Evolutionary conservation across 2,329 filamentous ascomycete genomes (phyloP).

Genomic region (Cladophialophora immunda): DNA sequence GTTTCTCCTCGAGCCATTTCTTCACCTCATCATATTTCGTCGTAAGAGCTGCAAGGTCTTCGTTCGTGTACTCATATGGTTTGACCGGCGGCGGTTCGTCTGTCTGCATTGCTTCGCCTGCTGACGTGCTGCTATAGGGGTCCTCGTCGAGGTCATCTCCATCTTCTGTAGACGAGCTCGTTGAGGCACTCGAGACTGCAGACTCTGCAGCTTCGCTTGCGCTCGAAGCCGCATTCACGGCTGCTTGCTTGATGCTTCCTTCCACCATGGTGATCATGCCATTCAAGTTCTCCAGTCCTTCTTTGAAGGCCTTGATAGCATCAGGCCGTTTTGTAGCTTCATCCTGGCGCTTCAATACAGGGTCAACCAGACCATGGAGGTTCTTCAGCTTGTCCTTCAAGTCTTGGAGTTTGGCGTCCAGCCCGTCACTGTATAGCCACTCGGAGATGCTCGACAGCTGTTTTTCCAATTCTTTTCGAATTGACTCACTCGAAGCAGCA

Average conservation of each 20-base stretch:
- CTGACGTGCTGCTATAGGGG: slow-evolving; percentile 49
- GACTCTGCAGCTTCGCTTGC: slow-evolving; percentile 60
- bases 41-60: slow-evolving; percentile 74
- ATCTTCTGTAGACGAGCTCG: slow-evolving; percentile 54
- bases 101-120: slow-evolving; percentile 45
- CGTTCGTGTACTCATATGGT: slow-evolving; percentile 70
- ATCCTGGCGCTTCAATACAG: slow-evolving; percentile 76
- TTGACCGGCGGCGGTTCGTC: slow-evolving; percentile 48
- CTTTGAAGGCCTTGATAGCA: slow-evolving; percentile 71
- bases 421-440: slow-evolving; percentile 90
- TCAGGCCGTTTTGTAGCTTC: slow-evolving; percentile 77
- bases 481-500: slow-evolving; percentile 71
- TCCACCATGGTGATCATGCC: slow-evolving; percentile 76
- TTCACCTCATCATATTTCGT: slow-evolving; percentile 68
- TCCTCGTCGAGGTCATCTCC: slow-evolving; percentile 82
- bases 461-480: slow-evolving; percentile 72
- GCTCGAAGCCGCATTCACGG: slow-evolving; percentile 65
- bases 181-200: slow-evolving; percentile 53
- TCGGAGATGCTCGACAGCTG: slow-evolving; percentile 77
- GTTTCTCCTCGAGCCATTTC: slow-evolving; percentile 78
- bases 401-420: slow-evolving; percentile 75
- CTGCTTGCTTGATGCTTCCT: slow-evolving; percentile 75
- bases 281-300: slow-evolving; percentile 74
- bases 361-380: slow-evolving; percentile 79
- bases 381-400: slow-evolving; percentile 79